Evolutionary conservation across 345 rosid species (phyloP).

Genomic region (Eucalyptus regnans): DNA sequence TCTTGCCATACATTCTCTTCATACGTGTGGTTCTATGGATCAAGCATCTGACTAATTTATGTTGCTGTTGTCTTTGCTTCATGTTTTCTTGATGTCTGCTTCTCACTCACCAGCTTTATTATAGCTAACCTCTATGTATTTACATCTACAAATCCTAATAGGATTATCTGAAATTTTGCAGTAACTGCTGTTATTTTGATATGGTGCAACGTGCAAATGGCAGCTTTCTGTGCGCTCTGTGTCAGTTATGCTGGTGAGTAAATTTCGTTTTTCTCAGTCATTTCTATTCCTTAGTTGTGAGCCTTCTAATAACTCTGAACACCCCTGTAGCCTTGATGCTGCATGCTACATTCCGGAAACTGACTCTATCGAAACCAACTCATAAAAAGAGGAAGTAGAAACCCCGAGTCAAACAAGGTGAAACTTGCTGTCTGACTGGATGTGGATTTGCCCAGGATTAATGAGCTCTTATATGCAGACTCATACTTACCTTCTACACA

Average conservation of each 20-base stretch:
- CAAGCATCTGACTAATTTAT: not conserved
- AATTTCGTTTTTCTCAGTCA: not conserved
- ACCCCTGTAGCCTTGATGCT: slow-evolving; percentile 42
- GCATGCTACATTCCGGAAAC: slow-evolving; percentile 80
- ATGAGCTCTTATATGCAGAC: not conserved
- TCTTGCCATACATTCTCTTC: not conserved
- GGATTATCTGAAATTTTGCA: slow-evolving; percentile 25
- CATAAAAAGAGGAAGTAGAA: slow-evolving; percentile 1
- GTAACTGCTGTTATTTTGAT: slow-evolving; percentile 59
- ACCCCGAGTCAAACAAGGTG: not conserved
- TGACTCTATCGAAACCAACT: slow-evolving; percentile 47
- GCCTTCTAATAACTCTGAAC: not conserved
- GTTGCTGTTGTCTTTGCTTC: not conserved
- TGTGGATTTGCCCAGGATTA: not conserved
- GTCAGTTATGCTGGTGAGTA: slow-evolving; percentile 67
- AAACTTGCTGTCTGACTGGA: not conserved
- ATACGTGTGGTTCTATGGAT: not conserved
- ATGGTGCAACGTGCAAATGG: slow-evolving; percentile 73
- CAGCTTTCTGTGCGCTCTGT: slow-evolving; percentile 54
- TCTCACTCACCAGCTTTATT: not conserved
- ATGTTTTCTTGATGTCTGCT: not conserved
- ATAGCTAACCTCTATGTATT: not conserved
- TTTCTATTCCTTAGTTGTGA: not conserved
- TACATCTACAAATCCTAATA: not conserved
- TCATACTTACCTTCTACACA: not conserved